Base-by-base conservation (phyloP, 345 rosid genomes). In the Hibiscus mutabilis region DNA sequence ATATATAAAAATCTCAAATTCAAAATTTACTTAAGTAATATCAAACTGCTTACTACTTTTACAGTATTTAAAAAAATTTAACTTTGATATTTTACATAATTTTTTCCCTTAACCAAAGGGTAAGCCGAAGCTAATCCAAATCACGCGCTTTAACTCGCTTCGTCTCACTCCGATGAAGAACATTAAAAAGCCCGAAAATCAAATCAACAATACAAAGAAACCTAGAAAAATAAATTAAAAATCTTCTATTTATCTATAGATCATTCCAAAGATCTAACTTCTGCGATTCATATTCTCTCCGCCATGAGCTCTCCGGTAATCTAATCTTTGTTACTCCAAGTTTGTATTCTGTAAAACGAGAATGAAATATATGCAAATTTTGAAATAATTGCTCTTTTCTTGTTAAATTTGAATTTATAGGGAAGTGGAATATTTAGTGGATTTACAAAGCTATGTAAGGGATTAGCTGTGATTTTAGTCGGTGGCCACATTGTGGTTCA, bases 381-480 rank as follows among this genome's bases (percentile, higher is more conserved):
- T 49, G 29, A 29, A 37, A 16, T 24, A 1, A 24, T 58, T 19
- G 25, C 14, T 55, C 21, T 60, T 73, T 9, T 60, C 8, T 66
- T 25, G 59, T 24, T 25, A 1, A 16, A 66, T 67, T 49, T 27
- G 42, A 67, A 52, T 46, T 75, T 44, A 66, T 68, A 92, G 97
- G 90, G 93, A 72, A 60, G 81, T 78, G 79, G 87, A 74, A 77
- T 87, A 74, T 88, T 86, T 44, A 79, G 83, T 37, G 96, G 91
- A 74, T 92, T 92, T 78, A 96, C 99, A 22, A 84, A 83, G 88
- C 88, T 92, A 37, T 91, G 99, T 82, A 92, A 96, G 82, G 98
- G 97, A 70, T 76, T 92, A 12, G 91, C 97, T 2, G 89, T 87
- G 63, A 89, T 96, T 44, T 90, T 92, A 29, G 84, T 88, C 16